A percentile compares a stretch with the other conserved stretches of the same genome.
Conservation (phyloP, 352 stramenopile genomes). For the Detonula confervacea region DNA sequence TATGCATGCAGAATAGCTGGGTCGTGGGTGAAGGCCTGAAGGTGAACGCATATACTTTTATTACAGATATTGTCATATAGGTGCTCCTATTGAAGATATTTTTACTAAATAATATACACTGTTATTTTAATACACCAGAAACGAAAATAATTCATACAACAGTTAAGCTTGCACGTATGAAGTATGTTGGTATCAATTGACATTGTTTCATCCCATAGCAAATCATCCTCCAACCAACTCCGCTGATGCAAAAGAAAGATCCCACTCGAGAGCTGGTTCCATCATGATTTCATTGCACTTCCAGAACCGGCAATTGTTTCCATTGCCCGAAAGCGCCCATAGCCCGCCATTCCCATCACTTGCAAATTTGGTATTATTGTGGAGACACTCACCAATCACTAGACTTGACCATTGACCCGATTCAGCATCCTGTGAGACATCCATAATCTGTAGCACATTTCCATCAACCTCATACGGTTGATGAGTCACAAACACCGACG, state of each 20-base stretch:
- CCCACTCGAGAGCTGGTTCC: constrained; percentile 1
- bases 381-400: constrained; percentile 1
- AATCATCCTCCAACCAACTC: constrained; percentile 16
- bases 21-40: no score
- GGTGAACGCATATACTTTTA: no score
- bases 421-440: not conserved
- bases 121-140: no score
- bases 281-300: constrained; percentile 13
- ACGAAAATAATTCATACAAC: no score
- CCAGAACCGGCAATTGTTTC: constrained; percentile 3
- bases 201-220: no score
- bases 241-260: not conserved
- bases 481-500: constrained; percentile 16
- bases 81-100: no score
- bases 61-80: no score
- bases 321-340: constrained; percentile 18
- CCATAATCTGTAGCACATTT: not conserved
- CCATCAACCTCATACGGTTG: not conserved
- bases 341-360: constrained; percentile 27
- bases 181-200: no score
- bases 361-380: constrained; percentile 18
- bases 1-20: no score
- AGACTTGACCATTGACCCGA: not conserved
- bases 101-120: no score
- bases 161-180: no score